phyloP scores from a whole-genome alignment of 2,329 filamentous ascomycete species.

The Saccharata proteae region DNA sequence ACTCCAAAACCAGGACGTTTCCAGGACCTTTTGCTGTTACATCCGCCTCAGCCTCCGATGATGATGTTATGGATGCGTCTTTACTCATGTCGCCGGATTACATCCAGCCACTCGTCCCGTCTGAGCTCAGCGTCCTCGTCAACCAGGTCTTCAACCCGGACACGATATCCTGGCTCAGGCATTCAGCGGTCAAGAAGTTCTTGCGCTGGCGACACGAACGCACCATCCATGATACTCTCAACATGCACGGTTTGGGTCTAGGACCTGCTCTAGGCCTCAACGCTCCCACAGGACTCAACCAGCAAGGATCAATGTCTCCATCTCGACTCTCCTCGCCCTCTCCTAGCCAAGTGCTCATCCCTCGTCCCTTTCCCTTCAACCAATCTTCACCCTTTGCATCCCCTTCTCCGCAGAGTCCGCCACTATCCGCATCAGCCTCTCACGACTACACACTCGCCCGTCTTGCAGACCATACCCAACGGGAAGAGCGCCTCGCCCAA shows the following conservation, averaged over 20 bases:
- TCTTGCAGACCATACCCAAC: constrained; percentile 46
- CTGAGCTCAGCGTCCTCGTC: constrained; percentile 62
- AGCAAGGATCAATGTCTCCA: constrained; percentile 12
- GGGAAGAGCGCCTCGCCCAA: constrained; percentile 50
- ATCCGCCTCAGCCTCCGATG: constrained; percentile 56
- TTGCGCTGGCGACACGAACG: constrained; percentile 46
- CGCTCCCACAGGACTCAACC: too few species aligned
- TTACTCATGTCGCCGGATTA: constrained; percentile 89
- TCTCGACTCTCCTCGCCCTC: constrained; percentile 23
- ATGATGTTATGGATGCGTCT: constrained; percentile 83
- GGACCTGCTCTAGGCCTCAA: too few species aligned
- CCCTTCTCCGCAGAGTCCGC: constrained; percentile 20
- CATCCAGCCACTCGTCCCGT: constrained; percentile 62
- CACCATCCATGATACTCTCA: constrained; percentile 8
- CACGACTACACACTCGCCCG: constrained; percentile 29
- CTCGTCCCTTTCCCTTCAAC: constrained; percentile 14
- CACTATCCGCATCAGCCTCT: too few species aligned
- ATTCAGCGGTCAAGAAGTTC: constrained; percentile 72
- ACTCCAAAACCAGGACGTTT: constrained; percentile 3
- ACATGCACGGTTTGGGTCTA: constrained; percentile 11
- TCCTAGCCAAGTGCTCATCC: constrained; percentile 27
- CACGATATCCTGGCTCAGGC: constrained; percentile 68
- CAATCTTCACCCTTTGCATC: constrained; percentile 20
- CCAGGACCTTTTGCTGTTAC: constrained; percentile 61
- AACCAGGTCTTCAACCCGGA: constrained; percentile 63